Percentiles rank a stretch among this genome's conserved stretches.
phyloP scores from a whole-genome alignment of 192 early-diverging fungal genomes.

The Obelidium mucronatum region DNA sequence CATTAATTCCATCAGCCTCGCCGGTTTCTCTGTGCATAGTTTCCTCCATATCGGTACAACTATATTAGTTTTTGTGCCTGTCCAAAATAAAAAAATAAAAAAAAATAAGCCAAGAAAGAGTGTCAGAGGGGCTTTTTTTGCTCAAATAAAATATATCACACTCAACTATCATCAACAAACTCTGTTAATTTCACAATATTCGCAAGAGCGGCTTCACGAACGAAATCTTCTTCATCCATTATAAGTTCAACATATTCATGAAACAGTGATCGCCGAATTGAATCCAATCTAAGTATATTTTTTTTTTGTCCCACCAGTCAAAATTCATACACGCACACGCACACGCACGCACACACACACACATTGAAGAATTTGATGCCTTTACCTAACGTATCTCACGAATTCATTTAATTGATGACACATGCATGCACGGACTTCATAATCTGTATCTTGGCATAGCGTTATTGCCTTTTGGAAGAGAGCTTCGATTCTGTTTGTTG shows the following conservation, averaged over 20 bases:
- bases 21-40: constrained; percentile 49
- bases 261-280: constrained; percentile 42
- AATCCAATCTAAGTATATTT: constrained; percentile 28
- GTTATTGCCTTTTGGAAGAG: constrained; percentile 47
- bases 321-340: too few relatives aligned
- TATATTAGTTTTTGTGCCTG: constrained; percentile 42
- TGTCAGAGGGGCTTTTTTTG: too few relatives aligned
- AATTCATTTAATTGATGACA: constrained; percentile 55
- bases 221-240: constrained; percentile 57
- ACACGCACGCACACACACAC: too few relatives aligned
- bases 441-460: constrained; percentile 64
- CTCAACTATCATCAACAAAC: constrained; percentile 49
- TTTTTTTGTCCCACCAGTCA: too few relatives aligned
- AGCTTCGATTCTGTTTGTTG: constrained; percentile 33
- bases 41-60: constrained; percentile 57
- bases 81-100: constrained; percentile 12
- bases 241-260: constrained; percentile 60
- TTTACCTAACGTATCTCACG: constrained; percentile 48
- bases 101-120: too few relatives aligned
- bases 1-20: constrained; percentile 41
- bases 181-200: constrained; percentile 51
- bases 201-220: constrained; percentile 53
- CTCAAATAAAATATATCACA: constrained; percentile 1
- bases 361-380: too few relatives aligned
- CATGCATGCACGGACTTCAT: constrained; percentile 62